These are phyloP conservation scores for Microascus cirrosus DNA, from an alignment of 2,329 filamentous ascomycete species.

Conservation along the genomic window DNA sequence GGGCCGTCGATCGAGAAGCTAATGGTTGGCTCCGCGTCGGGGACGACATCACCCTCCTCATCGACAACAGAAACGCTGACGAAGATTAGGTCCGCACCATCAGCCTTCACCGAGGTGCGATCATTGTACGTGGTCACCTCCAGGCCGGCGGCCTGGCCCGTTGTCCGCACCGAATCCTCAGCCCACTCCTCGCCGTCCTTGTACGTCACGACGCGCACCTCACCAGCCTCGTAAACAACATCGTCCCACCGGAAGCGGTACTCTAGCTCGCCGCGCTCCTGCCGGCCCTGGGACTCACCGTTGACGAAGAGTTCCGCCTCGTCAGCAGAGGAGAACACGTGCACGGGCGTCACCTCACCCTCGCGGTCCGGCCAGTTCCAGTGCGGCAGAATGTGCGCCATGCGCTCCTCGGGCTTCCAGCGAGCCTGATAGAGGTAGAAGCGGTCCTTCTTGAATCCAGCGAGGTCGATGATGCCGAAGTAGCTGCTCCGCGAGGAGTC, in stretches of 20 bases:
- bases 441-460: constrained; percentile 44
- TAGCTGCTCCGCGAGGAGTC: constrained; percentile 36
- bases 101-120: constrained; percentile 22
- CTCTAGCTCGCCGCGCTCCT: constrained; percentile 18
- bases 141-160: constrained; percentile 24
- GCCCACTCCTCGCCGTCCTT: constrained; percentile 36
- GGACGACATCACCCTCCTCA: constrained; percentile 27
- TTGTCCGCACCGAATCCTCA: constrained; percentile 25
- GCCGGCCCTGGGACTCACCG: constrained; percentile 29
- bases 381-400: constrained; percentile 43
- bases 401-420: constrained; percentile 34
- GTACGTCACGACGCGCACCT: constrained; percentile 34
- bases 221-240: constrained; percentile 33
- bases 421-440: constrained; percentile 43
- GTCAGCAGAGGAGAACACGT: constrained; percentile 39
- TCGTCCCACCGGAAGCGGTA: constrained; percentile 44
- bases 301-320: constrained; percentile 45
- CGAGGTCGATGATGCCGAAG: constrained; percentile 45
- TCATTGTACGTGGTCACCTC: constrained; percentile 24
- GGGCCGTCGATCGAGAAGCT: constrained; percentile 30
- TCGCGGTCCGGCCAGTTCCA: constrained; percentile 43
- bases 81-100: constrained; percentile 34
- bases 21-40: constrained; percentile 26
- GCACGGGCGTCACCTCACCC: constrained; percentile 37
- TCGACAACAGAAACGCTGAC: constrained; percentile 34